Percentiles rank a stretch among this genome's conserved stretches.
Evolutionary conservation across 306 rosid genomes (phyloP).

Genomic region (Lotus japonicus): DNA sequence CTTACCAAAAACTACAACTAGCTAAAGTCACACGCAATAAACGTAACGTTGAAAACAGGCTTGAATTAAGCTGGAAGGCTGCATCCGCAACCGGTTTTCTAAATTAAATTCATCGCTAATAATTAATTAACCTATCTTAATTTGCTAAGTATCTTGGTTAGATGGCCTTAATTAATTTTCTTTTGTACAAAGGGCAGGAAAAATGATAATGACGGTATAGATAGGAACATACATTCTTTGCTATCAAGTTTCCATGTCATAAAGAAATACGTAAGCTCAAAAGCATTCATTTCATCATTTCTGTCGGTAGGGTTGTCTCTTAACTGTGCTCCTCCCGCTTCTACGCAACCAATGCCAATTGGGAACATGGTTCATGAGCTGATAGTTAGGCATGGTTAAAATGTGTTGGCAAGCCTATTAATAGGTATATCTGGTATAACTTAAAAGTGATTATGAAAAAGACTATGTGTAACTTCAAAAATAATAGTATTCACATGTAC

Average conservation of each 20-base stretch:
- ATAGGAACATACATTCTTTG: constrained; percentile 27
- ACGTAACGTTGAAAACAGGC: constrained; percentile 25
- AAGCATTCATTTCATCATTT: constrained; percentile 14
- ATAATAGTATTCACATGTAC: too few species aligned
- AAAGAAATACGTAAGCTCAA: neutral
- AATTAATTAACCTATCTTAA: neutral
- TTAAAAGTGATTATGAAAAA: too few species aligned
- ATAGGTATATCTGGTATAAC: too few species aligned
- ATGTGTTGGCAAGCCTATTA: too few species aligned
- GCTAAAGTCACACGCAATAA: constrained; percentile 5
- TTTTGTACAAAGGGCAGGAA: neutral
- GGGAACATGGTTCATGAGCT: too few species aligned
- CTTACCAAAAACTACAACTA: neutral
- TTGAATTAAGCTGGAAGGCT: too few species aligned
- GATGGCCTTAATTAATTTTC: neutral
- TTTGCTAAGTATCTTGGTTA: neutral
- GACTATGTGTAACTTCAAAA: too few species aligned
- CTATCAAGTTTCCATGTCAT: constrained; percentile 7
- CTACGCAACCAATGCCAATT: neutral
- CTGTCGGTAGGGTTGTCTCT: constrained; percentile 22
- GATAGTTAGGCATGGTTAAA: too few species aligned
- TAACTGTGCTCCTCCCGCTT: neutral
- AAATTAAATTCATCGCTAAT: too few species aligned
- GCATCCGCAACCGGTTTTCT: too few species aligned
- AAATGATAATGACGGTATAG: constrained; percentile 6